A percentile compares a stretch with the other conserved stretches of the same genome.
Evolutionary conservation across 305 asterid genomes (phyloP).

Genomic region (Fraxinus greggii): DNA sequence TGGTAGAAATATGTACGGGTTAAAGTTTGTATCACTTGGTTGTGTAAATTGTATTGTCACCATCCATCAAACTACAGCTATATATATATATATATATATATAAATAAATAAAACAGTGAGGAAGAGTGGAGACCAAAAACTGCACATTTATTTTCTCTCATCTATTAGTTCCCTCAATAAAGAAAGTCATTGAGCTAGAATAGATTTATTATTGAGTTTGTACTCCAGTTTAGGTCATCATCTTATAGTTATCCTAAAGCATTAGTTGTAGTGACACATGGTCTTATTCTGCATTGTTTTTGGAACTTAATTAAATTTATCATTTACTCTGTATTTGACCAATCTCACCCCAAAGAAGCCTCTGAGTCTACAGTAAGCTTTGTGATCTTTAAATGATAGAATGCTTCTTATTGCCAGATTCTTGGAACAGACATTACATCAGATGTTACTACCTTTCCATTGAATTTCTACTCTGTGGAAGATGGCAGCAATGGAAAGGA

Average conservation of each 20-base stretch:
- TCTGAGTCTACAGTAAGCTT: constrained; percentile 1
- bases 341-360: not conserved
- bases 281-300: constrained; percentile 7
- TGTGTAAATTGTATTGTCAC: not conserved
- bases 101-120: not conserved
- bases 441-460: constrained; percentile 37
- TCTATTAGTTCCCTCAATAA: not conserved
- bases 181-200: not conserved
- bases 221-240: not conserved
- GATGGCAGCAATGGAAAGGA: constrained; percentile 45
- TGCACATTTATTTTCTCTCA: not conserved
- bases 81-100: no score
- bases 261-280: not conserved
- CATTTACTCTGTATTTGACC: not conserved
- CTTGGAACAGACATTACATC: constrained; percentile 52
- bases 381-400: not conserved
- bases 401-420: constrained; percentile 43
- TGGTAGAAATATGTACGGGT: not conserved
- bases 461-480: constrained; percentile 34
- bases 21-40: not conserved
- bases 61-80: not conserved
- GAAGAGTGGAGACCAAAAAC: not conserved
- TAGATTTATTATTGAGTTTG: not conserved
- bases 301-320: not conserved
- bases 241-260: not conserved